phyloP scores from a whole-genome alignment of 768 basidiomycete genomes.

The Tricholoma hemisulphureum region DNA sequence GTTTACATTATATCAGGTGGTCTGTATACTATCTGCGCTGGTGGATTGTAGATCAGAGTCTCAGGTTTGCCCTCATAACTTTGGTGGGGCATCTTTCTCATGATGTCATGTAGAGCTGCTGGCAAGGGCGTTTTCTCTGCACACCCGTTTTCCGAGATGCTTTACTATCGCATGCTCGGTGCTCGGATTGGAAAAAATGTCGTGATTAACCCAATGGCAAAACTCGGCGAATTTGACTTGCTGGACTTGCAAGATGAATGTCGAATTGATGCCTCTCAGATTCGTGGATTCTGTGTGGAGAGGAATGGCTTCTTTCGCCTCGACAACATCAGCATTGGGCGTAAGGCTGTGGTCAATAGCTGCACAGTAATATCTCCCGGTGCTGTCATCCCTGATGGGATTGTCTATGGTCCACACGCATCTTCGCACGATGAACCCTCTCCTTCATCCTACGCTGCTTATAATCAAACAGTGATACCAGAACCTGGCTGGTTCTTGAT shows the following conservation, averaged over 20 bases:
- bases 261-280: conserved; percentile 38
- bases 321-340: conserved; percentile 37
- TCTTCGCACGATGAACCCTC: conserved; percentile 40
- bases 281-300: conserved; percentile 47
- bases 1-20: conserved; percentile 26
- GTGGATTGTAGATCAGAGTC: conserved; percentile 42
- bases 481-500: conserved; percentile 33
- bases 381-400: conserved; percentile 31
- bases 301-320: conserved; percentile 44
- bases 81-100: background rate
- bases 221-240: conserved; percentile 46
- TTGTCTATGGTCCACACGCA: conserved; percentile 48
- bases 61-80: conserved; percentile 22
- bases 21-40: conserved; percentile 42
- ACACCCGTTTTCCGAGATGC: conserved; percentile 34
- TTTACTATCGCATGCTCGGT: conserved; percentile 47
- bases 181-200: conserved; percentile 43
- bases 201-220: conserved; percentile 35
- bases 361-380: conserved; percentile 46
- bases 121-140: conserved; percentile 43
- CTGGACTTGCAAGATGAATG: conserved; percentile 42
- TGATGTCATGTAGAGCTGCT: conserved; percentile 24
- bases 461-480: conserved; percentile 36
- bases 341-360: conserved; percentile 39
- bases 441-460: conserved; percentile 35